phyloP scores from a whole-genome alignment of 768 basidiomycete species.

The Tricholoma sp. region DNA sequence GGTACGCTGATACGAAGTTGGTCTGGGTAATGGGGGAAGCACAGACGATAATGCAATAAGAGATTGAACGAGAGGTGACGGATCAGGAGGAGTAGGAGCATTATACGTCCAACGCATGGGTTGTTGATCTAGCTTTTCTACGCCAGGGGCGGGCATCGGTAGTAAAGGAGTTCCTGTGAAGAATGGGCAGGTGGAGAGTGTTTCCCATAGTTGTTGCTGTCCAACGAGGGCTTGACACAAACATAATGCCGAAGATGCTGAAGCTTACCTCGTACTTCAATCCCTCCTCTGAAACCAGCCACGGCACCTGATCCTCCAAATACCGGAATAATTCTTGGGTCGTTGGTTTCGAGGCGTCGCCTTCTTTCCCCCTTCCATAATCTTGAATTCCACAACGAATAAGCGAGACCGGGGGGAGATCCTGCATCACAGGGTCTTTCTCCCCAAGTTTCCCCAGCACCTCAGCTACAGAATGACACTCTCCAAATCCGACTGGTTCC shows the following conservation, averaged over 20 bases:
- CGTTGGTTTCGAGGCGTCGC: slow-evolving; percentile 34
- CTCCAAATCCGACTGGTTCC: slow-evolving; percentile 40
- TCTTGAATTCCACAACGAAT: slow-evolving; percentile 61
- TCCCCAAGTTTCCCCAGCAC: slow-evolving; percentile 27
- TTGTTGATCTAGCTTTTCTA: slow-evolving; percentile 17
- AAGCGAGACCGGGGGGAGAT: slow-evolving; percentile 47
- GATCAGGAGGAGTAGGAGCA: slow-evolving; percentile 25
- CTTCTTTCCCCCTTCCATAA: slow-evolving; percentile 32
- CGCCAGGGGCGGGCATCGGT: slow-evolving; percentile 13
- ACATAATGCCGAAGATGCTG: background rate
- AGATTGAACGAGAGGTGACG: slow-evolving; percentile 34
- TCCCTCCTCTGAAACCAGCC: slow-evolving; percentile 50
- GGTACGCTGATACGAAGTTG: slow-evolving; percentile 50
- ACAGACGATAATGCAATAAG: slow-evolving; percentile 29
- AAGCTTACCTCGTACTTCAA: slow-evolving; percentile 46
- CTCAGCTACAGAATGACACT: slow-evolving; percentile 43
- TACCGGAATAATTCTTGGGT: slow-evolving; percentile 57
- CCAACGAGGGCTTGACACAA: background rate
- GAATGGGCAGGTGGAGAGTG: slow-evolving; percentile 45
- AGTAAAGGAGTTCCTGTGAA: slow-evolving; percentile 36
- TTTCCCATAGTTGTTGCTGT: slow-evolving; percentile 55
- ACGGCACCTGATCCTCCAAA: slow-evolving; percentile 53
- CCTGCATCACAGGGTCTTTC: slow-evolving; percentile 22
- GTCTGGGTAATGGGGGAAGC: slow-evolving; percentile 30
- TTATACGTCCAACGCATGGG: slow-evolving; percentile 36